These are phyloP conservation scores for Ceratocystiopsis sp. DNA, from an alignment of 2,329 filamentous ascomycete genomes.

Conservation along the genomic window DNA sequence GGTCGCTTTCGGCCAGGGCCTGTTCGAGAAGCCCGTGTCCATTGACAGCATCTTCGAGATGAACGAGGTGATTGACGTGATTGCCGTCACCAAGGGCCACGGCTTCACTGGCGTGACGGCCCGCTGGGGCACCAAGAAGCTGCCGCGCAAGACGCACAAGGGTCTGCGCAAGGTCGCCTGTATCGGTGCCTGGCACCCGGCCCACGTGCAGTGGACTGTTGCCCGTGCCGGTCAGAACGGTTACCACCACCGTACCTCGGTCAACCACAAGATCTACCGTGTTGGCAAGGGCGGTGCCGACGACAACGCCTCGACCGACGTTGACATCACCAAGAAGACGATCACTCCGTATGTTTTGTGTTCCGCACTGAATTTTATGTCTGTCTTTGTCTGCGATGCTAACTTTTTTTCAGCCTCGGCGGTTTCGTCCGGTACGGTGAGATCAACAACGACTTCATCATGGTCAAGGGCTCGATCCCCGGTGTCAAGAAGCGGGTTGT, in stretches of 20 bases:
- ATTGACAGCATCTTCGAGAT: slow-evolving; percentile 94
- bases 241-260: slow-evolving; percentile 99
- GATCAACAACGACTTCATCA: slow-evolving; percentile 95
- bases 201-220: slow-evolving; percentile 99
- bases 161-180: slow-evolving; percentile 99
- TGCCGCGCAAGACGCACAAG: slow-evolving; percentile 99
- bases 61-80: slow-evolving; percentile 98
- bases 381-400: neutral
- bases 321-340: slow-evolving; percentile 97
- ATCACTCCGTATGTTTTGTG: slow-evolving; percentile 88
- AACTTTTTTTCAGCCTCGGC: slow-evolving; percentile 51
- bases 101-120: slow-evolving; percentile 94
- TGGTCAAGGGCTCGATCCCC: slow-evolving; percentile 94
- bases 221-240: slow-evolving; percentile 98
- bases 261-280: slow-evolving; percentile 99
- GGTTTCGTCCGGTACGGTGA: slow-evolving; percentile 99
- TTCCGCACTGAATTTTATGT: slow-evolving; percentile 16
- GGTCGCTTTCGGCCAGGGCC: slow-evolving; percentile 84
- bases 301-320: slow-evolving; percentile 83
- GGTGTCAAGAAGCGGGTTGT: slow-evolving; percentile 99
- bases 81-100: slow-evolving; percentile 99
- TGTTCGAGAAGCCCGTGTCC: slow-evolving; percentile 98
- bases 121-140: slow-evolving; percentile 99
- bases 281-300: slow-evolving; percentile 86
- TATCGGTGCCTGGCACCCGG: slow-evolving; percentile 99